These are phyloP conservation scores for Gracilaria domingensis DNA, from an alignment of 23 red algal genomes.

Conservation along the genomic window DNA sequence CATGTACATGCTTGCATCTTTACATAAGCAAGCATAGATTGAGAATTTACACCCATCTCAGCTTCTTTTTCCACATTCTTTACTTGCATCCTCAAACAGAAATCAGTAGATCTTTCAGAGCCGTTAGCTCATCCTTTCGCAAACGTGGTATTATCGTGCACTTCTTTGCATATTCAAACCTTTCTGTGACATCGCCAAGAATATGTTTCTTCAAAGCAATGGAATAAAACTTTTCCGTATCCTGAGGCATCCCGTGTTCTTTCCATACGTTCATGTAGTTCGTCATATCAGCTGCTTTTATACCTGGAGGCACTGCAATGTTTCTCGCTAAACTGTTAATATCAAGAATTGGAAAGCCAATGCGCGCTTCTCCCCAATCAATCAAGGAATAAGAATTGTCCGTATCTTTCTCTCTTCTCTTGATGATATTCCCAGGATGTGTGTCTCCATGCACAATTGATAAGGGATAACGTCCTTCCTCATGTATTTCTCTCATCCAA, in stretches of 20 bases:
- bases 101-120: too few relatives aligned
- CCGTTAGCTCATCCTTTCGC: too few relatives aligned
- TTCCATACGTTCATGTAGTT: neutral
- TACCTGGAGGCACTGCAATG: neutral
- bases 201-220: conserved; percentile 1
- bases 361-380: neutral
- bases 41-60: too few relatives aligned
- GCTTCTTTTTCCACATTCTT: too few relatives aligned
- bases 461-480: too few relatives aligned
- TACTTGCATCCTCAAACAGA: too few relatives aligned
- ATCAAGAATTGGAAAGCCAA: neutral
- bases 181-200: neutral
- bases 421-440: neutral
- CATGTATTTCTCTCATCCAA: neutral
- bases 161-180: too few relatives aligned
- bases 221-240: neutral
- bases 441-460: neutral
- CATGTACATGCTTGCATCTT: too few relatives aligned
- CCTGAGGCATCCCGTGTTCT: too few relatives aligned
- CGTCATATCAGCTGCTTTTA: neutral
- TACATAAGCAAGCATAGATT: too few relatives aligned
- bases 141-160: too few relatives aligned
- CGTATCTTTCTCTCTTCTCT: neutral
- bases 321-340: neutral
- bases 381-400: neutral